Evolutionary conservation across 805 yeast species (phyloP), one percentile per base, ranked within the genome.

Genomic region (Saturnispora saitoi): DNA sequence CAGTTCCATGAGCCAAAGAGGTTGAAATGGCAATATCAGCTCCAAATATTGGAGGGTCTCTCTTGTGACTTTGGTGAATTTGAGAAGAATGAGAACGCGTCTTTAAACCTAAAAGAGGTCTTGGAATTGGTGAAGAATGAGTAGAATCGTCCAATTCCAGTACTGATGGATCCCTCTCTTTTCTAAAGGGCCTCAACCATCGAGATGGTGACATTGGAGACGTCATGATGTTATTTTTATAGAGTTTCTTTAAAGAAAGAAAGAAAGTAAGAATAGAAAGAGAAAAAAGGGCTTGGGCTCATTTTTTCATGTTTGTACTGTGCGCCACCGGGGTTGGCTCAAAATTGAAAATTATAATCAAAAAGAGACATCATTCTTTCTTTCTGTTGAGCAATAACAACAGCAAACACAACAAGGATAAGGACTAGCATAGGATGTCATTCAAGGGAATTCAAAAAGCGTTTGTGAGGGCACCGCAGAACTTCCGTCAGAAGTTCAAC

Each of bases 381-480:
- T 24, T 24, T 24, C 28, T 24, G 5, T 24, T 24, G 28, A 24
- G 8, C 28, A 24, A 24, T 9, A 3, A 24, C 28, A 24, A 24
- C 28, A 20, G 14, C 20, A 17, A 32, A n/a, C 36, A 34, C 20
- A 17, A 17, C 14, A 9, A 22, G 38, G 17, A 6, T 12, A 15
- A 20, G 11, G 17, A 17, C 14, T 11, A 15, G 38, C 19, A 34
- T 34, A 34, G 15, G 24, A 88, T 88, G 96, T 84, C 93, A 67
- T 84, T 88, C 68, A 88, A 87, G 67, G 96, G 96, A 42, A 69
- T 88, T 56, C 83, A 83, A 52, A 88, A 86, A 67, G 80, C 90
- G 32, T 70, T 87, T 52, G 77, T 80, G 42, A 73, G 96, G 59
- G 95, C 96, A 7, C 99, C 99, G 41, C 98, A 93, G 69, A 78